These are phyloP conservation scores for Agaricus subrufescens DNA, from an alignment of 768 basidiomycete species.

Conservation along the genomic window DNA sequence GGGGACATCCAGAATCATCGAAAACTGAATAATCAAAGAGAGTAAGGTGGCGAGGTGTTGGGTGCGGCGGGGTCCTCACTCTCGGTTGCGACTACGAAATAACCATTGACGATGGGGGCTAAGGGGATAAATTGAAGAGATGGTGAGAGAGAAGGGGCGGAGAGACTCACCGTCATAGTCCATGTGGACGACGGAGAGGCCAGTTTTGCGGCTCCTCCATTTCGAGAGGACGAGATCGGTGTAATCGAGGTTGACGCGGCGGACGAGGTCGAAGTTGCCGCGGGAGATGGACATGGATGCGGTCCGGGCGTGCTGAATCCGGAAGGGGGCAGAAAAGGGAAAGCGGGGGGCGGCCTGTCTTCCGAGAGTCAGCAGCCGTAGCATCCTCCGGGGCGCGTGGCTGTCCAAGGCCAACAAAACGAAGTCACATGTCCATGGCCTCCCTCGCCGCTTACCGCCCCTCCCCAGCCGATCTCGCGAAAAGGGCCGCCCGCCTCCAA, in stretches of 20 bases:
- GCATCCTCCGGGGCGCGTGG: slow-evolving; percentile 23
- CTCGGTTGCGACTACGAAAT: slow-evolving; percentile 87
- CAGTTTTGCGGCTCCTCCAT: slow-evolving; percentile 84
- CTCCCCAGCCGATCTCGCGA: not conserved
- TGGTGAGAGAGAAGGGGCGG: slow-evolving; percentile 8
- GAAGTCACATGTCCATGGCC: slow-evolving; percentile 2
- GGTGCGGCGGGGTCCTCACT: slow-evolving; percentile 37
- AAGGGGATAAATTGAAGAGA: slow-evolving; percentile 15
- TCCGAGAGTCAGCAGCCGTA: slow-evolving; percentile 24
- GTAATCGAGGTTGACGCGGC: slow-evolving; percentile 69
- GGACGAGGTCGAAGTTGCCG: slow-evolving; percentile 84
- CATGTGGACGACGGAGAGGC: slow-evolving; percentile 86
- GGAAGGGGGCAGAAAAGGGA: slow-evolving; percentile 16
- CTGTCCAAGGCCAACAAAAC: not conserved
- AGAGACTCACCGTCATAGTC: slow-evolving; percentile 75
- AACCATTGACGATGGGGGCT: slow-evolving; percentile 89
- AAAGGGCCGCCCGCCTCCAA: not conserved
- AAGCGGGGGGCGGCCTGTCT: slow-evolving; percentile 15
- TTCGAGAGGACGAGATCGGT: slow-evolving; percentile 81
- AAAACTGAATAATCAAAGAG: slow-evolving; percentile 53
- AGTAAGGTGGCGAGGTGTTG: not conserved
- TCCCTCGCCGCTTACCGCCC: not conserved
- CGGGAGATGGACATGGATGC: slow-evolving; percentile 31
- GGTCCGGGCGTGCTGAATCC: slow-evolving; percentile 23
- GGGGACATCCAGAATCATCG: slow-evolving; percentile 91